Conservation (phyloP, 2,329 filamentous ascomycete genomes). For the Pestalotiopsis sp. region DNA sequence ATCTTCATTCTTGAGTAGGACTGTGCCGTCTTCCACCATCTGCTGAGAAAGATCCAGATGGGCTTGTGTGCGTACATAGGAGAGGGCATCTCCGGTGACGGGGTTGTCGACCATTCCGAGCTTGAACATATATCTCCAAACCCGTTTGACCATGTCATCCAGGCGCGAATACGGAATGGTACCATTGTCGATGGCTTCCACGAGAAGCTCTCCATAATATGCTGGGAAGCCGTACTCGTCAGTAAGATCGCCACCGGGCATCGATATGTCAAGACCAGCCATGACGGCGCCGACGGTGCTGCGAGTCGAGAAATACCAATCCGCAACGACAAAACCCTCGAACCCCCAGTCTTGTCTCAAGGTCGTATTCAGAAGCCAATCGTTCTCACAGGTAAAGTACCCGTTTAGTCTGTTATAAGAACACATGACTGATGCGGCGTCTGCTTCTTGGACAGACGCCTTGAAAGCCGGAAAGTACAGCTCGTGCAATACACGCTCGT, state of each 20-base stretch:
- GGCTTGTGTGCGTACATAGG: conserved; percentile 10
- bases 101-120: conserved; percentile 9
- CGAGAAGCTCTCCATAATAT: conserved; percentile 4
- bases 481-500: conserved; percentile 4
- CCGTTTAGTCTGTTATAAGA: conserved; percentile 3
- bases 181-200: not conserved
- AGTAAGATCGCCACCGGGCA: conserved; percentile 5
- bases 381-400: conserved; percentile 3
- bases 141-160: conserved; percentile 1
- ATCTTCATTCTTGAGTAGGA: not conserved
- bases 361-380: conserved; percentile 3
- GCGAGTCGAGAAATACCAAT: conserved; percentile 2
- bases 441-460: not conserved
- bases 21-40: conserved; percentile 7
- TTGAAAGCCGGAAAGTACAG: conserved; percentile 5
- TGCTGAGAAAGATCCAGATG: conserved; percentile 12
- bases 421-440: conserved; percentile 1
- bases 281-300: conserved; percentile 6
- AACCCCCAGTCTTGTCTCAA: not conserved
- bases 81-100: not conserved
- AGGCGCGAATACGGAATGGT: not conserved
- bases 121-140: conserved; percentile 12
- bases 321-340: conserved; percentile 2
- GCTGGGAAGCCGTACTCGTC: not conserved
- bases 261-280: conserved; percentile 1